Conservation (phyloP, 176 grass and related monocot species). For the Rhynchospora pubera region DNA sequence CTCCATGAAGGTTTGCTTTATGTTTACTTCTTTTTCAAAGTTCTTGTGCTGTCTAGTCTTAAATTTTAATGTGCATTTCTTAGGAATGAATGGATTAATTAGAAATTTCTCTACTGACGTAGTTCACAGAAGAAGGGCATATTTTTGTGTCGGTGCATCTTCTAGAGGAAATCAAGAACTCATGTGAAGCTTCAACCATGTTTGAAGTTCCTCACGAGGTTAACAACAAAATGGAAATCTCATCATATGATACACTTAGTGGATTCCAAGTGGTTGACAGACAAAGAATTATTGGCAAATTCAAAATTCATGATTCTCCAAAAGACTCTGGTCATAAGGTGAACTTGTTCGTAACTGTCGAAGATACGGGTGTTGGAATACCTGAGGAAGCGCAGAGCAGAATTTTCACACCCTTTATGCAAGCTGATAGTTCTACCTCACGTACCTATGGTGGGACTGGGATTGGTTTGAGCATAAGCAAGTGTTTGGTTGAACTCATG, state of each 20-base stretch:
- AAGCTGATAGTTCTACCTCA: conserved; percentile 74
- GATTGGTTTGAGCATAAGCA: conserved; percentile 81
- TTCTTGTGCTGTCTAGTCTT: neutral
- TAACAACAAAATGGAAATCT: conserved; percentile 10
- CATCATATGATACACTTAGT: conserved; percentile 46
- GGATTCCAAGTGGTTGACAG: conserved; percentile 44
- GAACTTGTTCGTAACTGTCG: conserved; percentile 53
- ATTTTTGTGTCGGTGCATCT: conserved; percentile 69
- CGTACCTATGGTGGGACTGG: conserved; percentile 70
- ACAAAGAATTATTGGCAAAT: conserved; percentile 36
- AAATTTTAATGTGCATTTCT: neutral
- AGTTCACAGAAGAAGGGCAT: conserved; percentile 71
- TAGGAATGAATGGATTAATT: neutral
- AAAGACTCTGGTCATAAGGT: conserved; percentile 24
- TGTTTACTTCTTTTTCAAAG: neutral
- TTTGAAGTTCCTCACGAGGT: neutral
- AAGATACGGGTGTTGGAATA: conserved; percentile 80
- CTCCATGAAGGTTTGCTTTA: conserved; percentile 64
- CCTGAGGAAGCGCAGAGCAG: conserved; percentile 45
- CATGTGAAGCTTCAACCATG: neutral
- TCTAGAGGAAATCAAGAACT: conserved; percentile 48
- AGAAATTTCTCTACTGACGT: conserved; percentile 19
- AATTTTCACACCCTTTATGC: conserved; percentile 80
- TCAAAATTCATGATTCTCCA: conserved; percentile 34
- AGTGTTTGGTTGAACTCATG: conserved; percentile 63